These are phyloP conservation scores for Aspergillus sclerotialis DNA, from an alignment of 2,329 filamentous ascomycete genomes.

Conservation along the genomic window DNA sequence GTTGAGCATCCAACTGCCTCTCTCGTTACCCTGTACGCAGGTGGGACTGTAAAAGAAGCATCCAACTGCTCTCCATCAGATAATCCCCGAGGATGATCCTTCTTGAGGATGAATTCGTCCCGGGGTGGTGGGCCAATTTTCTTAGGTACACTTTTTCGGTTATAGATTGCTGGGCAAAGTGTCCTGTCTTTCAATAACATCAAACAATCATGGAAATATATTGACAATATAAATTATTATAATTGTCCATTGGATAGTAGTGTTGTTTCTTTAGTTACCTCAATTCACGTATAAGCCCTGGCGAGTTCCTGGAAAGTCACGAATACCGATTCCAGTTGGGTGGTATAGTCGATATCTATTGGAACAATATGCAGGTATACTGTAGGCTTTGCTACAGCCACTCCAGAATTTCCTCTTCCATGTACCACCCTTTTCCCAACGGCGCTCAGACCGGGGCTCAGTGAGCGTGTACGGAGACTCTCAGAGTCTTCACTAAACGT, in stretches of 20 bases:
- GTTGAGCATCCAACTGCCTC: conserved; percentile 37
- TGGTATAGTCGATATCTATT: too few relatives aligned
- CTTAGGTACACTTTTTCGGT: conserved; percentile 6
- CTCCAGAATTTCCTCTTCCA: not conserved
- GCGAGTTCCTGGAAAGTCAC: too few relatives aligned
- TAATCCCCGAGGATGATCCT: conserved; percentile 19
- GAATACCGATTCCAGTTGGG: too few relatives aligned
- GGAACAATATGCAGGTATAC: conserved; percentile 2
- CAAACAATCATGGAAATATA: too few relatives aligned
- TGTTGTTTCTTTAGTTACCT: too few relatives aligned
- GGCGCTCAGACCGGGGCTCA: not conserved
- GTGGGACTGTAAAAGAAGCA: conserved; percentile 35
- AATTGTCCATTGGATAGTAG: too few relatives aligned
- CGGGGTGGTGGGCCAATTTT: conserved; percentile 18
- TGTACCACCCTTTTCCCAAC: not conserved
- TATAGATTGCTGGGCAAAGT: too few relatives aligned
- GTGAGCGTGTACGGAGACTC: not conserved
- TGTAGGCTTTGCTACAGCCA: conserved; percentile 1
- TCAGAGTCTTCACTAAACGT: not conserved
- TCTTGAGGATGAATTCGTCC: conserved; percentile 6
- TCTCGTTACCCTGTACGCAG: conserved; percentile 26
- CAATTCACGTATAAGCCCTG: too few relatives aligned
- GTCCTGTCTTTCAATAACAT: too few relatives aligned
- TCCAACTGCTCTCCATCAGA: conserved; percentile 37
- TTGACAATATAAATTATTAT: too few relatives aligned